phyloP scores from a whole-genome alignment of 1,139 yeast species.

The Geotrichum bryndzae region DNA sequence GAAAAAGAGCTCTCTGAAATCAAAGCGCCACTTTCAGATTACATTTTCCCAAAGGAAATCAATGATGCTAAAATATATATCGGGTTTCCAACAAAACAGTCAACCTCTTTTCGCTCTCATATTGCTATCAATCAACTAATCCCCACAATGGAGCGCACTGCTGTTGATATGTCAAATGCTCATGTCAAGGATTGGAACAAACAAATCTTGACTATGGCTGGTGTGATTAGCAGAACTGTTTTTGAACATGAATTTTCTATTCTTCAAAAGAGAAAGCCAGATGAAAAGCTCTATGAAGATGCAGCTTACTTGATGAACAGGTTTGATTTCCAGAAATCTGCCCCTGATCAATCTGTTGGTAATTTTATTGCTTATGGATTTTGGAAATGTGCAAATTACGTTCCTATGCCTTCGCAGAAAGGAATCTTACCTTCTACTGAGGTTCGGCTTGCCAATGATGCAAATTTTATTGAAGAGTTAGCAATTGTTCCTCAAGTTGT shows the following conservation, averaged over 20 bases:
- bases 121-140: slow-evolving; percentile 38
- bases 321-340: slow-evolving; percentile 33
- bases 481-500: slow-evolving; percentile 32
- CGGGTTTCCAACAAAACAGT: slow-evolving; percentile 42
- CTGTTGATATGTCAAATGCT: slow-evolving; percentile 40
- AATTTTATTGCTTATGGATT: slow-evolving; percentile 34
- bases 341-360: slow-evolving; percentile 38
- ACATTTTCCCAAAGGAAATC: slow-evolving; percentile 35
- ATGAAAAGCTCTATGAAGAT: slow-evolving; percentile 19
- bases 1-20: slow-evolving; percentile 32
- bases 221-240: slow-evolving; percentile 35
- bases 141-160: slow-evolving; percentile 43
- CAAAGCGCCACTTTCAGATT: slow-evolving; percentile 34
- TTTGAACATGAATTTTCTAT: slow-evolving; percentile 35
- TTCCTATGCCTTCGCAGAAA: slow-evolving; percentile 33
- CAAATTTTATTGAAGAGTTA: slow-evolving; percentile 29
- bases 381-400: slow-evolving; percentile 30
- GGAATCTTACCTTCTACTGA: slow-evolving; percentile 33
- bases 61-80: slow-evolving; percentile 39
- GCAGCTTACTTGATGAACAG: slow-evolving; percentile 31
- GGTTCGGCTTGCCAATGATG: slow-evolving; percentile 31
- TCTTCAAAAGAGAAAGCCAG: slow-evolving; percentile 9
- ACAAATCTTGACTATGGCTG: slow-evolving; percentile 38
- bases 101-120: slow-evolving; percentile 38
- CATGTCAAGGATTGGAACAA: slow-evolving; percentile 40